A percentile compares a stretch with the other conserved stretches of the same genome.
Evolutionary conservation across 2,329 filamentous ascomycete species (phyloP).

Genomic region (Myriosclerotinia curreyana): DNA sequence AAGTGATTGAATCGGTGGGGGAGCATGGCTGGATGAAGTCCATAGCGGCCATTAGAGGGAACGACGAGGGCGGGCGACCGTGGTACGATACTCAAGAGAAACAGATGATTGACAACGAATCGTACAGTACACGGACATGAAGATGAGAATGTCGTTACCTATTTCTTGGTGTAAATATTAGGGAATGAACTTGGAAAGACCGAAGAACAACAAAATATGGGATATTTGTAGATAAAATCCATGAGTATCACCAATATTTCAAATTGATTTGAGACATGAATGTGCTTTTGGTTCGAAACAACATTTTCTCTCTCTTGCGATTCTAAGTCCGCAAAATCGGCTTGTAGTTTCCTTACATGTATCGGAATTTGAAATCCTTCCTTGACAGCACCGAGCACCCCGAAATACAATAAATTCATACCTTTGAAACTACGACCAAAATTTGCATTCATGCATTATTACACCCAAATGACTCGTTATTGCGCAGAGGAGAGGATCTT

Average conservation of each 20-base stretch:
- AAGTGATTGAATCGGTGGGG: neutral
- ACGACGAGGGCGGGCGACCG: neutral
- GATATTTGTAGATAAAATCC: neutral
- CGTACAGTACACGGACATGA: neutral
- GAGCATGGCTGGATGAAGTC: neutral
- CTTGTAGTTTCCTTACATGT: neutral
- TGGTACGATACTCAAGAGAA: neutral
- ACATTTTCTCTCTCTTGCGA: neutral
- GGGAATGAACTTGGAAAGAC: neutral
- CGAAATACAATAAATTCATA: neutral
- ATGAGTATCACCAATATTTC: neutral
- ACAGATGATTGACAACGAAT: neutral
- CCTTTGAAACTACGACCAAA: neutral
- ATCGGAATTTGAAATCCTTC: neutral
- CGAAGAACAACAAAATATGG: neutral
- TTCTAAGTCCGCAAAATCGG: neutral
- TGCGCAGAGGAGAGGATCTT: no score
- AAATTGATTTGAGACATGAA: neutral
- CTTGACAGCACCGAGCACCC: neutral
- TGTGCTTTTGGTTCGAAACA: neutral
- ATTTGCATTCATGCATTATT: no score
- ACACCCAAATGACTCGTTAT: no score
- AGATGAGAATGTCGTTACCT: neutral
- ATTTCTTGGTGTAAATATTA: constrained; percentile 10
- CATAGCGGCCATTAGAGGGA: neutral